Evolutionary conservation across 2,329 filamentous ascomycete genomes (phyloP), one percentile per base, ranked within the genome.

Genomic region (Fusarium sublunatum): DNA sequence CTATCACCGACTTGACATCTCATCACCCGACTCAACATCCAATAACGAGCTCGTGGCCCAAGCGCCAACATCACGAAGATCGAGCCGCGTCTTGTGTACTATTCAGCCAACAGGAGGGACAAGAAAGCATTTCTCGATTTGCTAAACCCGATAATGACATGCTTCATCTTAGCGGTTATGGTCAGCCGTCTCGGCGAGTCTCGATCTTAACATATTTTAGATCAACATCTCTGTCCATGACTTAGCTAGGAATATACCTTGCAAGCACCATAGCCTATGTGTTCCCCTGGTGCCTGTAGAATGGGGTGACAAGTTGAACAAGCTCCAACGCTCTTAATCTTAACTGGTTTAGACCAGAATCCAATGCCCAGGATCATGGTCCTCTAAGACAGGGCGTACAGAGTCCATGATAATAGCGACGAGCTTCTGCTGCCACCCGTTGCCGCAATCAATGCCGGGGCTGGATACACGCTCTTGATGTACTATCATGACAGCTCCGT

Each of bases 251-350:
- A 26, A 25, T 40, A 40, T 45, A 38, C 47, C 40, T 64, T 31
- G 19, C 19, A 19, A 19, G 31, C 31, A 32, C 53, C 45, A 42
- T 34, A 38, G 19, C 60, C 57, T 19, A 19, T 19, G 19, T 19
- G 40, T 54, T 53, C 51, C 58, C 61, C 55, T 56, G 45, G 54
- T 19, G 28, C 48, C 58, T 69, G 61, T 61, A 58, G 51, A 54
- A 54, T 68, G 64, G 56, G 51, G 61, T 62, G 56, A 61, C 43
- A 45, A 39, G 61, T 45, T 65, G 39, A 53, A 64, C 57, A 41
- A 58, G 46, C 57, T 62, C 45, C 55, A 42, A 61, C 61, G 56
- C 46, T 65, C 50, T 61, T 53, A 41, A 61, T 65, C 61, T 53
- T 39, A 62, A 56, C 26, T 29, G 41, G 47, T 58, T 39, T 65